Evolutionary conservation across 1,284 basidiomycete species (phyloP).

Genomic region (Cryptococcus sp.): DNA sequence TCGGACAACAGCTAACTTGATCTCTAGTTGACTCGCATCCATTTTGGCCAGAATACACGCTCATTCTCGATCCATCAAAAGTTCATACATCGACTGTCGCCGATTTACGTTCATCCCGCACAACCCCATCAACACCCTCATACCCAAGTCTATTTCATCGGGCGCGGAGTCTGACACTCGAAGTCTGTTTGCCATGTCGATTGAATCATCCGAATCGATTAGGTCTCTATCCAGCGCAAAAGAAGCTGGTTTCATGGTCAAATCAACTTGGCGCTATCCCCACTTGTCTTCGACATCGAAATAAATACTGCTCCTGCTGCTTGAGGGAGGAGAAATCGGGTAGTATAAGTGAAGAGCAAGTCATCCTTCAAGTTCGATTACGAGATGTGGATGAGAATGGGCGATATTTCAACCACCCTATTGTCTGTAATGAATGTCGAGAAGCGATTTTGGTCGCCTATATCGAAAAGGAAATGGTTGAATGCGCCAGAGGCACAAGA

Average conservation of each 20-base stretch:
- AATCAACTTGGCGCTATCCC: too few relatives aligned
- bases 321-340: too few relatives aligned
- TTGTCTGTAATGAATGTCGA: neutral
- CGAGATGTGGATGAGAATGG: neutral
- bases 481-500: neutral
- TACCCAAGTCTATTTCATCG: neutral
- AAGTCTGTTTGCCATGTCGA: neutral
- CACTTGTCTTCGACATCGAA: too few relatives aligned
- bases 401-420: neutral
- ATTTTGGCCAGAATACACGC: neutral
- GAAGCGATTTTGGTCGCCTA: neutral
- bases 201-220: neutral
- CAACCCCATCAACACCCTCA: neutral
- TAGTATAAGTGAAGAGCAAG: too few relatives aligned
- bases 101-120: neutral
- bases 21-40: neutral
- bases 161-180: neutral
- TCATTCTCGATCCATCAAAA: neutral
- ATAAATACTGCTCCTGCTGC: too few relatives aligned
- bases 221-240: too few relatives aligned
- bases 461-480: neutral
- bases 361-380: too few relatives aligned
- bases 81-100: neutral
- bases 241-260: too few relatives aligned
- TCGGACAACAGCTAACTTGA: neutral